Evolutionary conservation across 1,284 basidiomycete species (phyloP).

Genomic region (Trametes versicolor): DNA sequence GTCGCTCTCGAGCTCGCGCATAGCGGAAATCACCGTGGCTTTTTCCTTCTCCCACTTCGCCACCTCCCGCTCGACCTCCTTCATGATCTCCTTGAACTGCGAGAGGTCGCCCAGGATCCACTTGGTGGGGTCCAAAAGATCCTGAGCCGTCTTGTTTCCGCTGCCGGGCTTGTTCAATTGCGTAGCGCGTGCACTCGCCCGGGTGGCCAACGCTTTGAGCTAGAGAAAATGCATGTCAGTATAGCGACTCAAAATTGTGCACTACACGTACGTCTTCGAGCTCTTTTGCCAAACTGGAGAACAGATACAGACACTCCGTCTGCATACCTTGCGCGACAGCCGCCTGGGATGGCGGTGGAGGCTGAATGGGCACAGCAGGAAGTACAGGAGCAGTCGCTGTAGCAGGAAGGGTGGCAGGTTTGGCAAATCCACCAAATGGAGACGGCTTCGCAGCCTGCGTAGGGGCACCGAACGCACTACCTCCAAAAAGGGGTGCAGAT

Average conservation of each 20-base stretch:
- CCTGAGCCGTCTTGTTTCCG: slow-evolving; percentile 52
- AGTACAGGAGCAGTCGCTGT: slow-evolving; percentile 1
- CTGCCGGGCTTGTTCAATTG: slow-evolving; percentile 32
- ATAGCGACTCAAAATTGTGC: slow-evolving; percentile 7
- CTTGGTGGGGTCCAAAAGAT: slow-evolving; percentile 56
- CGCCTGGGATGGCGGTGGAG: slow-evolving; percentile 10
- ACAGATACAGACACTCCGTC: slow-evolving; percentile 61
- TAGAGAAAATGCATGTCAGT: slow-evolving; percentile 37
- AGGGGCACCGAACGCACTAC: background rate
- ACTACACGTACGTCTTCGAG: slow-evolving; percentile 58
- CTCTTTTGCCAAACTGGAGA: slow-evolving; percentile 56
- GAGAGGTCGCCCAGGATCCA: slow-evolving; percentile 64
- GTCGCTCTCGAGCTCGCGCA: slow-evolving; percentile 68
- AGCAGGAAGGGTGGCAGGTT: background rate
- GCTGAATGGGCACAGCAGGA: slow-evolving; percentile 1
- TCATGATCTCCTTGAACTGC: slow-evolving; percentile 61
- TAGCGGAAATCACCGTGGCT: slow-evolving; percentile 49
- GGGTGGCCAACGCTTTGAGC: slow-evolving; percentile 54
- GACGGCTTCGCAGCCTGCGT: slow-evolving; percentile 12
- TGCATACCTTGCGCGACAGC: slow-evolving; percentile 66
- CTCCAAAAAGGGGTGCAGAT: slow-evolving; percentile 7
- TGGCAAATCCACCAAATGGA: slow-evolving; percentile 7
- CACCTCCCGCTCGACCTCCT: slow-evolving; percentile 61
- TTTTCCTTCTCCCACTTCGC: slow-evolving; percentile 56
- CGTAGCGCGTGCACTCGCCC: slow-evolving; percentile 37